Base-by-base conservation (phyloP, 257 asterid species). In the Nicotiana tomentosiformis region DNA sequence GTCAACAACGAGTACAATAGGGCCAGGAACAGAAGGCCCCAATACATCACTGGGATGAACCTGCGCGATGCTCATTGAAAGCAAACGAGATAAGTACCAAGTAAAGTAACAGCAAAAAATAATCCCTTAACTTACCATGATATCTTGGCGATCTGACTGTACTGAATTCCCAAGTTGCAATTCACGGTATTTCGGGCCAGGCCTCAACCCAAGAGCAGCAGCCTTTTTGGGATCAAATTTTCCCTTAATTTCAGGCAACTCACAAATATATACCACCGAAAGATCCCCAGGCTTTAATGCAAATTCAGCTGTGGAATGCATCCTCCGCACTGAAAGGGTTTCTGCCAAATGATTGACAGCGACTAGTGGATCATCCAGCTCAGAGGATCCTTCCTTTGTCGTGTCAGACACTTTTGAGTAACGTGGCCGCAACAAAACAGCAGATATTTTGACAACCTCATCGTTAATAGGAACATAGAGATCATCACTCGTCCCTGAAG, bases 21-120 rank as follows among this genome's bases (percentile, higher is more conserved):
- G 99, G 37, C 99, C 99, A 61, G 98, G 93, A 86, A 91, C 81
- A 39, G 99, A 92, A 39, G 98, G 98, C 35, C 89, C 99, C 82
- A 96, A 26, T n/a, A 96, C 97, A 39, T 96, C 97, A 86, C 92
- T 86, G 46, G 99, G 97, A 81, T 93, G 94, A 83, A 96, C 96
- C 98, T 96, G 86, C 85, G 79, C 64, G 81, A 20, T 49, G 80
- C 26, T 51, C 65, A 51, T 60, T 51, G 80, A 76, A 53, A 74
- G 82, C 26, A 70, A 53, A 84, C 16, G 46, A 76, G 80, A 76
- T 77, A 32, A 82, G 37, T 29, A 83, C 32, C 51, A 85, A 29
- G 57, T 85, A 10, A 68, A 16, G n/a, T 72, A 79, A 78, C 83
- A 58, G 11, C 60, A 81, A 10, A 74, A 70, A 33, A 66, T 20